Percentiles rank a stretch among this genome's conserved stretches.
These are phyloP conservation scores for Monosporascus sp. DNA, from an alignment of 2,329 filamentous ascomycete species.

Conservation along the genomic window DNA sequence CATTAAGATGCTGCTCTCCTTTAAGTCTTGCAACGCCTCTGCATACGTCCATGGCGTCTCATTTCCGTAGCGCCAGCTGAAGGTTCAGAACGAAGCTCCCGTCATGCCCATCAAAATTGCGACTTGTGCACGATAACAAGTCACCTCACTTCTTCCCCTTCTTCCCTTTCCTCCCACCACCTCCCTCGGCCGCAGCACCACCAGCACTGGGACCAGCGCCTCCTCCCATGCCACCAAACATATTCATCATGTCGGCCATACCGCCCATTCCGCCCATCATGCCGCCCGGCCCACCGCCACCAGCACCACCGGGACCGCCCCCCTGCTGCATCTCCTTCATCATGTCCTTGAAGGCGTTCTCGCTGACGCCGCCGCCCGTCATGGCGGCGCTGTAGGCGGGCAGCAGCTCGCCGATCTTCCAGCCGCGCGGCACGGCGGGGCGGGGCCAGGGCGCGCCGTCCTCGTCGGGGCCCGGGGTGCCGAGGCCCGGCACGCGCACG, in stretches of 20 bases:
- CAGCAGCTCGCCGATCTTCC: constrained; percentile 81
- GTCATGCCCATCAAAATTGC: too few relatives aligned
- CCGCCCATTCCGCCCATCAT: constrained; percentile 16
- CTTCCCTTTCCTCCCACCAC: constrained; percentile 41
- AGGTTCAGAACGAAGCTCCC: too few relatives aligned
- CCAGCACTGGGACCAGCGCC: constrained; percentile 12
- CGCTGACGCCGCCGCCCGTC: constrained; percentile 86
- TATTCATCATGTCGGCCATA: constrained; percentile 25
- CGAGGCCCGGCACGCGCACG: constrained; percentile 66
- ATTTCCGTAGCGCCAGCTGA: too few relatives aligned
- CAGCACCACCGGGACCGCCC: constrained; percentile 32
- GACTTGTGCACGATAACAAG: too few relatives aligned
- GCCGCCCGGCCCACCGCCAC: constrained; percentile 18
- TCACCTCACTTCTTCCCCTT: constrained; percentile 38
- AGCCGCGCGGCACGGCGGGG: constrained; percentile 74
- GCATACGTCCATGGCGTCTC: too few relatives aligned
- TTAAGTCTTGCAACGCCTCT: too few relatives aligned
- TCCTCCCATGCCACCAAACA: constrained; percentile 18
- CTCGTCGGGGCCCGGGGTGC: constrained; percentile 55
- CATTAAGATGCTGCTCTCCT: too few relatives aligned
- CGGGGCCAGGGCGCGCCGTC: constrained; percentile 63
- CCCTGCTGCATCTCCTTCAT: constrained; percentile 80
- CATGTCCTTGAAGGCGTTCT: constrained; percentile 94
- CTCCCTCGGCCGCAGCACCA: constrained; percentile 7
- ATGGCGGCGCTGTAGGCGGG: constrained; percentile 85